Evolutionary conservation across 2,329 filamentous ascomycete species (phyloP).

Genomic region (Botrytis paeoniae): DNA sequence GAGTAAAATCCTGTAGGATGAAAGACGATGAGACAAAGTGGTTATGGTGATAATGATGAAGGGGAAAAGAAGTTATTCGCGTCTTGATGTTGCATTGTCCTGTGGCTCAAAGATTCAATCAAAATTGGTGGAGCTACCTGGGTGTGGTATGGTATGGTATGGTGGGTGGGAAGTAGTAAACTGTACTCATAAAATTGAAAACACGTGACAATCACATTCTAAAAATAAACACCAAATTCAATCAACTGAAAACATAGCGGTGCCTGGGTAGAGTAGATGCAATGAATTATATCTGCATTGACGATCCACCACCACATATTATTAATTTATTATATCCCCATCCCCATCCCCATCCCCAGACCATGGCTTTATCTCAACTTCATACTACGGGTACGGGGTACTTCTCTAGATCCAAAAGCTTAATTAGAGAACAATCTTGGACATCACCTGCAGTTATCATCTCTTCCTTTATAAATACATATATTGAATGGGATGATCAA

Average conservation of each 20-base stretch:
- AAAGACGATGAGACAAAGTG: neutral
- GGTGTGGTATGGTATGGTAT: too few relatives aligned
- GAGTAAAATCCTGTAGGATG: constrained; percentile 12
- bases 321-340: too few relatives aligned
- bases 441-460: too few relatives aligned
- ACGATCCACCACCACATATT: neutral
- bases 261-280: too few relatives aligned
- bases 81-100: neutral
- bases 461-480: neutral
- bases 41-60: too few relatives aligned
- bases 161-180: too few relatives aligned
- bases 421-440: neutral
- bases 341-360: neutral
- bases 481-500: too few relatives aligned
- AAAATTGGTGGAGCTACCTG: too few relatives aligned
- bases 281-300: neutral
- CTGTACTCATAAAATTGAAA: neutral
- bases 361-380: neutral
- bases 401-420: neutral
- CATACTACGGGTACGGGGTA: neutral
- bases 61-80: neutral
- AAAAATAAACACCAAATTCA: neutral
- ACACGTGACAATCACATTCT: neutral
- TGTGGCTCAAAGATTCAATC: neutral
- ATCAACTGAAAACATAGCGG: neutral